Evolutionary conservation across 2,329 filamentous ascomycete species (phyloP).

Genomic region (Xylaria sp.): DNA sequence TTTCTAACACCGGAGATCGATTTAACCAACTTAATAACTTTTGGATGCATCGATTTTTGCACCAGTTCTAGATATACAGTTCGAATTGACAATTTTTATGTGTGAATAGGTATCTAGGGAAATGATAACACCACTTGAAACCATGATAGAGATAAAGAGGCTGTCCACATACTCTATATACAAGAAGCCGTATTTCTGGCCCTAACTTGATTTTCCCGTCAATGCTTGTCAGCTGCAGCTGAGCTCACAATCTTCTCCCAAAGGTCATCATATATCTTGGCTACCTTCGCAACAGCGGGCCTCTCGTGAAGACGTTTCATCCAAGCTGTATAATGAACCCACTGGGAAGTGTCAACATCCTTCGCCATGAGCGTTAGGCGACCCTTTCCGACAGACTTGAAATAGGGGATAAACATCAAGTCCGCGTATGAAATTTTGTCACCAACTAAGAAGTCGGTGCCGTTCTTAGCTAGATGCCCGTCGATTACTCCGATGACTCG

Average conservation of each 20-base stretch:
- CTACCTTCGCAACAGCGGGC: conserved; percentile 22
- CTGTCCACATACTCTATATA: background rate
- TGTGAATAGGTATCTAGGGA: background rate
- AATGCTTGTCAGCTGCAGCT: background rate
- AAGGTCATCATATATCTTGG: conserved; percentile 11
- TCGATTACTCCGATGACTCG: conserved; percentile 29
- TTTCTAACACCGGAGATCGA: background rate
- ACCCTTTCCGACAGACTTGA: conserved; percentile 15
- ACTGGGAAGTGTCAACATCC: conserved; percentile 22
- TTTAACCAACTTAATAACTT: background rate
- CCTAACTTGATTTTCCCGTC: background rate
- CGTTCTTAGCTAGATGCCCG: conserved; percentile 18
- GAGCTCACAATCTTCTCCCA: conserved; percentile 10
- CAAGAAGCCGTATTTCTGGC: background rate
- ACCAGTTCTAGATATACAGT: background rate
- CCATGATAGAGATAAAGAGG: background rate
- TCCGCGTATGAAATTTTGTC: conserved; percentile 37
- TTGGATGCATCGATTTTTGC: background rate
- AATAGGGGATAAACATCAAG: conserved; percentile 35
- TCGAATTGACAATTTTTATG: background rate
- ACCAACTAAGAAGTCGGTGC: conserved; percentile 34
- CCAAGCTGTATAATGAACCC: conserved; percentile 22
- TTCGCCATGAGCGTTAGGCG: conserved; percentile 11
- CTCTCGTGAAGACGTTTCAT: conserved; percentile 21
- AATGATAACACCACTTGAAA: background rate